Evolutionary conservation across 768 basidiomycete genomes (phyloP).

Genomic region (Boletus huronensis): DNA sequence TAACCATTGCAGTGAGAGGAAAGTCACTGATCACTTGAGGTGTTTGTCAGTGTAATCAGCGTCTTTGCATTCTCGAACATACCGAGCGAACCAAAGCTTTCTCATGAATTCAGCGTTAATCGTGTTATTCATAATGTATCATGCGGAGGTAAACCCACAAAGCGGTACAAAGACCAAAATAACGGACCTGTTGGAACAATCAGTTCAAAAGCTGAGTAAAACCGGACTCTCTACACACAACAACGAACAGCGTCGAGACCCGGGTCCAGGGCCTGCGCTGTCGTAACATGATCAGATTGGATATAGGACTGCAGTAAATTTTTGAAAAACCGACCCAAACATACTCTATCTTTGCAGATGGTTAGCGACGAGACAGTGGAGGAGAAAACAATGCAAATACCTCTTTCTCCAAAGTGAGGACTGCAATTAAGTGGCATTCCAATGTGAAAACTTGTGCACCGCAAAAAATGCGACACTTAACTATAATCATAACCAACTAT

Average conservation of each 20-base stretch:
- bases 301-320: not conserved
- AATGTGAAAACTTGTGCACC: not conserved
- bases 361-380: not conserved
- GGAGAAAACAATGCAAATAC: not conserved
- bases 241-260: not conserved
- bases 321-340: not conserved
- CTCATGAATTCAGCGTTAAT: not conserved
- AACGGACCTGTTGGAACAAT: not conserved
- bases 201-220: not conserved
- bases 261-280: not conserved
- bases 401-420: not conserved
- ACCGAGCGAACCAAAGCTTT: not conserved
- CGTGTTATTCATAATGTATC: not conserved
- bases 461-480: not conserved
- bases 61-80: not conserved
- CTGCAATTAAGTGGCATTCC: not conserved
- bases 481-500: not conserved
- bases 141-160: not conserved
- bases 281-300: not conserved
- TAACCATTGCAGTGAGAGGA: not conserved
- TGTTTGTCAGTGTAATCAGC: not conserved
- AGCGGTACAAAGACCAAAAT: not conserved
- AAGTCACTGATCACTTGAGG: not conserved
- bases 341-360: not conserved
- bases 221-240: not conserved